phyloP scores from a whole-genome alignment of 2,329 filamentous ascomycete genomes.

The Phoma sp. region DNA sequence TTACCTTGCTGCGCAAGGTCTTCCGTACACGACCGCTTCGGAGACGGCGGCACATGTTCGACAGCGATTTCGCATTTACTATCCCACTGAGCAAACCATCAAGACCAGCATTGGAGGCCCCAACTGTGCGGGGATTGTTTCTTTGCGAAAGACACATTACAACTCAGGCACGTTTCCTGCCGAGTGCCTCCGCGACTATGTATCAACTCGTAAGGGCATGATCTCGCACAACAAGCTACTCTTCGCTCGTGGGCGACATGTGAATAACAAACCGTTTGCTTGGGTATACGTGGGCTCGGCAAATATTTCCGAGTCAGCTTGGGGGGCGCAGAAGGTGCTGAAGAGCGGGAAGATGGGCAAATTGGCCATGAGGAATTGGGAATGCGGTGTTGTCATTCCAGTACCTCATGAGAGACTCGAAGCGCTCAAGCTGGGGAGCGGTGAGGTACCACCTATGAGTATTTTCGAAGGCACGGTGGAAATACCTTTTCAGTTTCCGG shows the following conservation, averaged over 20 bases:
- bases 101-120: constrained; percentile 68
- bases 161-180: constrained; percentile 73
- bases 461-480: constrained; percentile 66
- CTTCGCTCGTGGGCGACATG: constrained; percentile 42
- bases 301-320: constrained; percentile 92
- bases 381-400: constrained; percentile 85
- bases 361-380: constrained; percentile 85
- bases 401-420: constrained; percentile 47
- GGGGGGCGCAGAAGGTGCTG: constrained; percentile 81
- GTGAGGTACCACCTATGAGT: constrained; percentile 47
- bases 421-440: constrained; percentile 12
- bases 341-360: constrained; percentile 71
- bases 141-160: constrained; percentile 77
- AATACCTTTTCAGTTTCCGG: constrained; percentile 70
- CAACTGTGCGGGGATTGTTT: constrained; percentile 78
- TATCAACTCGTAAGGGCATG: constrained; percentile 73
- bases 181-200: constrained; percentile 75
- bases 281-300: constrained; percentile 92
- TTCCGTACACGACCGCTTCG: constrained; percentile 11
- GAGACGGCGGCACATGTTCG: constrained; percentile 13
- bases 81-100: constrained; percentile 55
- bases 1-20: constrained; percentile 63
- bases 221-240: constrained; percentile 87
- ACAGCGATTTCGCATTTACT: constrained; percentile 41
- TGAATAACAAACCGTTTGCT: constrained; percentile 53